These are phyloP conservation scores for Gamsiella multidivaricata DNA, from an alignment of 192 early-diverging fungal genomes.

Conservation along the genomic window DNA sequence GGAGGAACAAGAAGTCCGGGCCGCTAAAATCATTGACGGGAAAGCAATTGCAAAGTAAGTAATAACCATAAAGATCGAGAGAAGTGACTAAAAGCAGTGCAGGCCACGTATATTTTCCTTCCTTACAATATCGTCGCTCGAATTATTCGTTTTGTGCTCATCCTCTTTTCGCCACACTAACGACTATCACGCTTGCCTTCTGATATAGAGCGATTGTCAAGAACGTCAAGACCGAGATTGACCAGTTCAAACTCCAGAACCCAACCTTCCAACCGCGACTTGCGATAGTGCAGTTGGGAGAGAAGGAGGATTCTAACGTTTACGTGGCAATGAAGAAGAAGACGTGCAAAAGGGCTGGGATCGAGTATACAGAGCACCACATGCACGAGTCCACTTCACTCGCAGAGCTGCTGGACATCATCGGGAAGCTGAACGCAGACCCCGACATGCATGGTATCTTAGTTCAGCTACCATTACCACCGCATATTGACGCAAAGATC, in stretches of 20 bases:
- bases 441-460: slow-evolving; percentile 90
- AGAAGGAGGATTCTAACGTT: slow-evolving; percentile 90
- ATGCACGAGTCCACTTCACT: slow-evolving; percentile 24
- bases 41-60: slow-evolving; percentile 82
- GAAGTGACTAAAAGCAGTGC: background rate
- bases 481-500: slow-evolving; percentile 81
- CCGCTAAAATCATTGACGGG: slow-evolving; percentile 78
- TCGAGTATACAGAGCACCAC: slow-evolving; percentile 30
- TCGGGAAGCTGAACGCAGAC: slow-evolving; percentile 85
- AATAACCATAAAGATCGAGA: background rate
- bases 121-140: background rate
- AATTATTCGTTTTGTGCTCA: background rate
- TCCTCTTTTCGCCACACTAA: too few relatives aligned
- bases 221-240: slow-evolving; percentile 75
- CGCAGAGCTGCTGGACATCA: slow-evolving; percentile 68
- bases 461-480: slow-evolving; percentile 94
- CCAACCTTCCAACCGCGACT: slow-evolving; percentile 85
- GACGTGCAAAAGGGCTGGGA: slow-evolving; percentile 81
- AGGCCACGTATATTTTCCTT: background rate
- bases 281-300: slow-evolving; percentile 92
- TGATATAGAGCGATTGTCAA: slow-evolving; percentile 73
- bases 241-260: slow-evolving; percentile 67
- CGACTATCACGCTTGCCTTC: too few relatives aligned
- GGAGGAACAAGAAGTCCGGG: slow-evolving; percentile 8
- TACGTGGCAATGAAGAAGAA: slow-evolving; percentile 95